phyloP scores from a whole-genome alignment of 768 basidiomycete genomes.

The Tricholoma sp. region DNA sequence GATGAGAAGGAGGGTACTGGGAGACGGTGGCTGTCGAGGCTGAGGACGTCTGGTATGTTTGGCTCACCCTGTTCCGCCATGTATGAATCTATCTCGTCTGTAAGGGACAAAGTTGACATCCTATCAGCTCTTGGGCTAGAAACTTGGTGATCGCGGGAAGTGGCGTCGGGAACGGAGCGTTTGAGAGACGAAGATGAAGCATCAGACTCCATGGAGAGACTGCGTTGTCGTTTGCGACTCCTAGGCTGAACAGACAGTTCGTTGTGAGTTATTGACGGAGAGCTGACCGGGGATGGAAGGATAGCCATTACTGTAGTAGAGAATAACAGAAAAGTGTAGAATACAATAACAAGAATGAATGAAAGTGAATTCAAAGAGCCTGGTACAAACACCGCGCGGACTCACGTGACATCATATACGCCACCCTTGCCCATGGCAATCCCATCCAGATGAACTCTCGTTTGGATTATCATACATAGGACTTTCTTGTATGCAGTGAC shows the following conservation, averaged over 20 bases:
- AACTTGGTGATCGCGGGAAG: constrained; percentile 34
- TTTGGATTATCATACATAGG: too few relatives aligned
- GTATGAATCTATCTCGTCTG: constrained; percentile 65
- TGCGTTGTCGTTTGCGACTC: constrained; percentile 69
- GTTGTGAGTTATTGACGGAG: constrained; percentile 39
- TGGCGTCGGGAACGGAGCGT: constrained; percentile 70
- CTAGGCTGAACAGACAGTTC: constrained; percentile 30
- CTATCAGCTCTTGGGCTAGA: constrained; percentile 38
- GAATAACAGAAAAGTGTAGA: constrained; percentile 6
- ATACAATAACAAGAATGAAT: not conserved
- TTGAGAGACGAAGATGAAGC: constrained; percentile 71
- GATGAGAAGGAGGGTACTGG: constrained; percentile 16
- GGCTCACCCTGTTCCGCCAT: constrained; percentile 56
- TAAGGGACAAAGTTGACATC: constrained; percentile 35
- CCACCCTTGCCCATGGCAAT: too few relatives aligned
- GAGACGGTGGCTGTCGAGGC: constrained; percentile 16
- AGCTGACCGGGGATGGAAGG: constrained; percentile 40
- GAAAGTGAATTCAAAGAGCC: not conserved
- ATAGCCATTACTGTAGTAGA: constrained; percentile 35
- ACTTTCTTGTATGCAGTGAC: too few relatives aligned
- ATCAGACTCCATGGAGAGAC: constrained; percentile 70
- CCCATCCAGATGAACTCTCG: too few relatives aligned
- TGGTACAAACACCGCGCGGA: not conserved
- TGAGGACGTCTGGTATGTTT: constrained; percentile 25
- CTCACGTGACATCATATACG: constrained; percentile 1